A percentile compares a stretch with the other conserved stretches of the same genome.
Conservation (phyloP, 2,329 filamentous ascomycete genomes). For the Aurifilum marmelostoma region DNA sequence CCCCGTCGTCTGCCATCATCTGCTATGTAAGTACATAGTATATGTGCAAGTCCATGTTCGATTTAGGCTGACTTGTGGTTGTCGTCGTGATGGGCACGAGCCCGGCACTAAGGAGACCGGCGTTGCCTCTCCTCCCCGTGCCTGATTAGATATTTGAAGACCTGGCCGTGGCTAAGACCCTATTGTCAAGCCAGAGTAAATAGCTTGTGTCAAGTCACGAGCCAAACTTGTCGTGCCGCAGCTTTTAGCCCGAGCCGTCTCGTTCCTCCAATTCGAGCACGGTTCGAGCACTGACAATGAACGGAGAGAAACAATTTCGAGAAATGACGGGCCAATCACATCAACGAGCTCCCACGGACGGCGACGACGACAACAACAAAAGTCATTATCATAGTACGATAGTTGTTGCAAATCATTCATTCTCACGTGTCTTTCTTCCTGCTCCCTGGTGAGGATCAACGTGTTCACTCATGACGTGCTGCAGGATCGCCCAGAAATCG, state of each 20-base stretch:
- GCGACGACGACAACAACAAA: background rate
- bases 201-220: background rate
- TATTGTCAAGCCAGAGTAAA: background rate
- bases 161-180: background rate
- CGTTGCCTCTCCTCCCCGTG: background rate
- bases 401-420: background rate
- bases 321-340: conserved; percentile 1
- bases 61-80: background rate
- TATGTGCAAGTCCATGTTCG: background rate
- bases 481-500: background rate
- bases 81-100: background rate
- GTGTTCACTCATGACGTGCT: background rate
- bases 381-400: background rate
- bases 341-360: background rate
- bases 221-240: background rate
- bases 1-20: background rate
- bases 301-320: background rate
- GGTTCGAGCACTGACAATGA: background rate
- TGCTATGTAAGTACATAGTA: background rate
- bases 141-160: background rate
- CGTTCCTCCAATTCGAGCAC: background rate
- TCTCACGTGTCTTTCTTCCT: background rate
- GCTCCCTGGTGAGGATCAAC: background rate
- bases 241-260: background rate
- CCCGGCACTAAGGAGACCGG: background rate